These are phyloP conservation scores for Auricularia sp. DNA, from an alignment of 768 basidiomycete genomes.

Conservation along the genomic window DNA sequence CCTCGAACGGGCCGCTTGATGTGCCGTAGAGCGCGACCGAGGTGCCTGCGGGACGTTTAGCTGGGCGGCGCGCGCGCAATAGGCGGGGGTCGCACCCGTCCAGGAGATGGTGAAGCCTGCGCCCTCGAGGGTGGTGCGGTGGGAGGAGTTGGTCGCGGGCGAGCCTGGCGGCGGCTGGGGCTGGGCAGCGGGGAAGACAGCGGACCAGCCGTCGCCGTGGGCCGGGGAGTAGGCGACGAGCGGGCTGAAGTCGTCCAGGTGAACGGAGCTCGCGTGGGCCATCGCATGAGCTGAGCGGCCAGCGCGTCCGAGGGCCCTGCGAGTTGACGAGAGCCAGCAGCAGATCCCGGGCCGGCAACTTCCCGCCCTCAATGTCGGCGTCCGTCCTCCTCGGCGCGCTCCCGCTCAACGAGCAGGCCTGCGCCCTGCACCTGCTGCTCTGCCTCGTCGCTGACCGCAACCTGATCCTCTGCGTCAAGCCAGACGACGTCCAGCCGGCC, in stretches of 20 bases:
- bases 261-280: slow-evolving; percentile 54
- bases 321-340: neutral
- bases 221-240: slow-evolving; percentile 33
- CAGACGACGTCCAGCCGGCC: slow-evolving; percentile 54
- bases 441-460: slow-evolving; percentile 50
- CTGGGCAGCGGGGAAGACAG: slow-evolving; percentile 38
- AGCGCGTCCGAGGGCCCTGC: slow-evolving; percentile 8
- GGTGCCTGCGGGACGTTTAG: slow-evolving; percentile 12
- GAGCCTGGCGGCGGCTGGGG: slow-evolving; percentile 25
- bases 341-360: slow-evolving; percentile 18
- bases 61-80: slow-evolving; percentile 16
- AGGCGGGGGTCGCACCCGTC: slow-evolving; percentile 50
- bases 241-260: slow-evolving; percentile 37
- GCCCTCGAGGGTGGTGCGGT: slow-evolving; percentile 51
- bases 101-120: slow-evolving; percentile 49
- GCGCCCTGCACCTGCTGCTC: slow-evolving; percentile 30
- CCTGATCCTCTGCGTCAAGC: slow-evolving; percentile 52
- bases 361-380: slow-evolving; percentile 35
- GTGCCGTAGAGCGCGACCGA: slow-evolving; percentile 8
- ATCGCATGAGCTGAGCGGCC: slow-evolving; percentile 34
- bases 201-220: slow-evolving; percentile 55
- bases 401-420: slow-evolving; percentile 51
- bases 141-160: slow-evolving; percentile 48
- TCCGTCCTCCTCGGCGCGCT: slow-evolving; percentile 30
- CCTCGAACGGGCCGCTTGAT: slow-evolving; percentile 3